Percentiles rank a stretch among this genome's conserved stretches.
Conservation (phyloP, 441 rosid genomes). For the Theobroma grandiflorum region DNA sequence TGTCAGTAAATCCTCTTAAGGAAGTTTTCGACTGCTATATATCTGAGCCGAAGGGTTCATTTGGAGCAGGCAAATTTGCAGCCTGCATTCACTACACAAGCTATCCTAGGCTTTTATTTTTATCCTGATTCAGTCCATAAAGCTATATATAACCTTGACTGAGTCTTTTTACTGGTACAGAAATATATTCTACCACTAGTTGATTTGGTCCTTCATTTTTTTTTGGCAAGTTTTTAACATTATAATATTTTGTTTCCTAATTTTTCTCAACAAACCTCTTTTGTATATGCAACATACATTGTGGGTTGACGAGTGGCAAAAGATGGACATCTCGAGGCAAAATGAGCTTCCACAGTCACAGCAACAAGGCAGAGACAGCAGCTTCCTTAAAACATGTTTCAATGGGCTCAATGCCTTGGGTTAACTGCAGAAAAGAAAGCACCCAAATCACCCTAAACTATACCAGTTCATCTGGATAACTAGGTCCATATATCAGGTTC, state of each 20-base stretch:
- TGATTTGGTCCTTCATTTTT: slow-evolving; percentile 17
- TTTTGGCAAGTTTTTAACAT: slow-evolving; percentile 2
- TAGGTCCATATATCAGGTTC: not conserved
- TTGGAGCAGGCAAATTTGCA: not conserved
- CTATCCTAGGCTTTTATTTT: not conserved
- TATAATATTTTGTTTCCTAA: no score
- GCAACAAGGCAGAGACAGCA: slow-evolving; percentile 47
- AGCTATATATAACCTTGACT: not conserved
- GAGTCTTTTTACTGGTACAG: no score
- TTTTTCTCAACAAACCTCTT: not conserved
- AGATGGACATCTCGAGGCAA: slow-evolving; percentile 37
- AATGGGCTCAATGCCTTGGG: slow-evolving; percentile 60
- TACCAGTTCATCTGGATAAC: not conserved
- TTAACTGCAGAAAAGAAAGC: not conserved
- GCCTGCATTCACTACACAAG: not conserved
- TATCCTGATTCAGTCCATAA: not conserved
- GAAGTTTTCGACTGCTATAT: no score
- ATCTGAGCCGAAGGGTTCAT: not conserved
- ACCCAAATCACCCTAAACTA: not conserved
- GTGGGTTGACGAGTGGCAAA: not conserved
- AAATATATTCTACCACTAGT: no score
- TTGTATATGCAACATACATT: not conserved
- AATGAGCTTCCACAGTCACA: slow-evolving; percentile 32
- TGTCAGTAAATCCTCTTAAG: not conserved
- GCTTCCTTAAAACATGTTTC: slow-evolving; percentile 67